phyloP scores from a whole-genome alignment of 2,329 filamentous ascomycete species.

The Cercospora canescens region DNA sequence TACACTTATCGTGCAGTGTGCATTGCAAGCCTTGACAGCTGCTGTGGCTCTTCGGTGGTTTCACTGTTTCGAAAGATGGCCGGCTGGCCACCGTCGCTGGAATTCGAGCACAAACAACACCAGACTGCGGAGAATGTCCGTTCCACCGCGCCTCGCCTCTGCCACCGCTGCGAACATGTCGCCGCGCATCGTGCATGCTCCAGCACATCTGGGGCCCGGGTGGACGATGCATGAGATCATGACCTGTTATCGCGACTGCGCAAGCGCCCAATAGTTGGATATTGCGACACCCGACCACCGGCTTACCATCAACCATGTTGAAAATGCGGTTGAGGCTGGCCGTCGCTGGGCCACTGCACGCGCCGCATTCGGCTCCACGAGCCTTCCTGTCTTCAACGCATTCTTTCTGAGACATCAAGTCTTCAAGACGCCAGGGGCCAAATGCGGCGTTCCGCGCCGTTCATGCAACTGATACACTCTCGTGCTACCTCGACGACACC shows the following conservation, averaged over 20 bases:
- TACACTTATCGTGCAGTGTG: conserved; percentile 15
- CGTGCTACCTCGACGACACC: conserved; percentile 8
- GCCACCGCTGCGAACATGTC: not conserved
- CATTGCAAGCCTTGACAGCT: conserved; percentile 18
- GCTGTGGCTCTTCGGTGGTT: conserved; percentile 14
- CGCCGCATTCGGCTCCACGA: conserved; percentile 10
- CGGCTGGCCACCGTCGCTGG: conserved; percentile 16
- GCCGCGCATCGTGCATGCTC: not conserved
- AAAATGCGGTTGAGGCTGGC: conserved; percentile 2
- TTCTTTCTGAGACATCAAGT: conserved; percentile 18
- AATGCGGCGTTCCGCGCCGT: conserved; percentile 9
- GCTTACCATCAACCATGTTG: not conserved
- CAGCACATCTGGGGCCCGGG: not conserved
- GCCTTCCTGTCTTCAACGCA: conserved; percentile 17
- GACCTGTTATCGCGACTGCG: not conserved
- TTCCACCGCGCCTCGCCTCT: conserved; percentile 8
- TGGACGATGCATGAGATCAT: conserved; percentile 5
- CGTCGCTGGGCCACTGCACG: not conserved
- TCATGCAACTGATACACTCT: conserved; percentile 14
- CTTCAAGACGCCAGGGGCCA: conserved; percentile 16
- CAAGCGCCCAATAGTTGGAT: not conserved
- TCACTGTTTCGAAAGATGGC: conserved; percentile 16
- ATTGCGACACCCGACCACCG: not conserved
- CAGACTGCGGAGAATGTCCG: conserved; percentile 13
- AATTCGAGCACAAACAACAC: conserved; percentile 19